Percentiles rank a stretch among this genome's conserved stretches.
Conservation (phyloP, 2,329 filamentous ascomycete species). For the Tolypocladium paradoxum region DNA sequence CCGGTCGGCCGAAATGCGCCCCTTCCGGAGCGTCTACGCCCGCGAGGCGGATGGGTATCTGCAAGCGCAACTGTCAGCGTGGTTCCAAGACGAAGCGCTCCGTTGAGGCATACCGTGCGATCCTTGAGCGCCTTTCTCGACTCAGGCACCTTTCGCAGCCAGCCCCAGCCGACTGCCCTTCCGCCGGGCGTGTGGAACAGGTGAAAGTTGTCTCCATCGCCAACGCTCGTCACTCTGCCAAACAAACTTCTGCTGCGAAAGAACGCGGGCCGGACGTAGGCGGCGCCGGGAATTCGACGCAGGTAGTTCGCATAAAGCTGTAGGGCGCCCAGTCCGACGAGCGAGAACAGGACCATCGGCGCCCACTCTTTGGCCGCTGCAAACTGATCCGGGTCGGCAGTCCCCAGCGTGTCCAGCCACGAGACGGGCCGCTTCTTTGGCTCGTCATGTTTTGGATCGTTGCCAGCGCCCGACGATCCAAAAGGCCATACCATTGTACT, state of each 20-base stretch:
- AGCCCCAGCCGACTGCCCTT: slow-evolving; percentile 79
- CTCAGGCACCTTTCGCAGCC: slow-evolving; percentile 65
- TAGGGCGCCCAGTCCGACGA: slow-evolving; percentile 25
- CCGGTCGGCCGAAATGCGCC: slow-evolving; percentile 81
- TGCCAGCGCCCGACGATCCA: slow-evolving; percentile 16
- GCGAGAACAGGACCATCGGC: slow-evolving; percentile 25
- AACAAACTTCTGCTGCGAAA: slow-evolving; percentile 69
- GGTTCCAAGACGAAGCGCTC: not conserved
- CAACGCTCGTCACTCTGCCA: slow-evolving; percentile 83
- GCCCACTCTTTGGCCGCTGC: slow-evolving; percentile 27
- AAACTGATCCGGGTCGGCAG: slow-evolving; percentile 16
- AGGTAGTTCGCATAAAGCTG: slow-evolving; percentile 65
- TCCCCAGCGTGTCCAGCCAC: slow-evolving; percentile 27
- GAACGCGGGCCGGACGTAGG: slow-evolving; percentile 62
- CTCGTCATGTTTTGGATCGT: slow-evolving; percentile 11
- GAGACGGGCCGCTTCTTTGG: slow-evolving; percentile 17
- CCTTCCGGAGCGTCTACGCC: slow-evolving; percentile 89
- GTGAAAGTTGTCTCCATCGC: slow-evolving; percentile 93
- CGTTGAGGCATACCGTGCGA: slow-evolving; percentile 53
- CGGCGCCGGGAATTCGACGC: slow-evolving; percentile 69
- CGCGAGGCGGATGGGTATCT: slow-evolving; percentile 84
- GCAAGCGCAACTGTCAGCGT: slow-evolving; percentile 7
- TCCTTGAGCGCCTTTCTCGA: slow-evolving; percentile 59
- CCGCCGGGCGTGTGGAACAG: slow-evolving; percentile 94
- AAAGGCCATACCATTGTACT: slow-evolving; percentile 31